Conservation (phyloP, 2,329 filamentous ascomycete genomes). For the Aspergillus quadricinctus region DNA sequence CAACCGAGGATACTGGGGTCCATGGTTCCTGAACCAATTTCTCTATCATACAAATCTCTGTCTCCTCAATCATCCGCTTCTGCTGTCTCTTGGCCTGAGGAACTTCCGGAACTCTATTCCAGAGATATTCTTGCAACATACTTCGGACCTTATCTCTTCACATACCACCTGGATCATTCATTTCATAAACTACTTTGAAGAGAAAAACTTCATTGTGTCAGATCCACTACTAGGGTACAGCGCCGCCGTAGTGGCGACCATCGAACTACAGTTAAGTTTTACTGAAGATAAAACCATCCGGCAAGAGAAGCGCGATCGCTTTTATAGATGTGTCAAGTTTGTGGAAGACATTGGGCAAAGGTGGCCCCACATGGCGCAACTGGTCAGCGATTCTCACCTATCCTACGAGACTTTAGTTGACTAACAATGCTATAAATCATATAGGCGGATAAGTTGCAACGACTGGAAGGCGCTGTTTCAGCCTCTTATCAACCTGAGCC, state of each 20-base stretch:
- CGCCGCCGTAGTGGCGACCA: conserved; percentile 51
- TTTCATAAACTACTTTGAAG: conserved; percentile 46
- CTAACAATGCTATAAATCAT: not conserved
- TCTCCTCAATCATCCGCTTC: conserved; percentile 52
- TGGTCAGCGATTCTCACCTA: conserved; percentile 29
- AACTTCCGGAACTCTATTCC: conserved; percentile 51
- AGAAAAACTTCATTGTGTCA: conserved; percentile 44
- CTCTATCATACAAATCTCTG: conserved; percentile 52
- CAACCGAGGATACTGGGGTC: conserved; percentile 50
- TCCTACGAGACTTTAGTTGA: not conserved
- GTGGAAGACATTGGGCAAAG: conserved; percentile 38
- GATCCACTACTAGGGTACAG: conserved; percentile 49
- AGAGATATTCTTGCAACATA: conserved; percentile 53
- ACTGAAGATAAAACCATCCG: conserved; percentile 39
- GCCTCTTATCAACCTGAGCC: conserved; percentile 39
- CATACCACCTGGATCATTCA: conserved; percentile 53
- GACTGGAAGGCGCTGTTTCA: conserved; percentile 43
- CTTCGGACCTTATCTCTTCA: conserved; percentile 48
- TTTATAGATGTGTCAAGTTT: conserved; percentile 44
- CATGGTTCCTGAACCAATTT: conserved; percentile 51
- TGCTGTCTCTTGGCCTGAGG: conserved; percentile 50
- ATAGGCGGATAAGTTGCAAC: conserved; percentile 42
- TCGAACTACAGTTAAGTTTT: conserved; percentile 52
- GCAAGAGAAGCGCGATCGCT: conserved; percentile 41
- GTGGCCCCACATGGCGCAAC: conserved; percentile 45